These are phyloP conservation scores for Aspergillus homomorphus DNA, from an alignment of 495 filamentous ascomycete genomes.

Conservation along the genomic window DNA sequence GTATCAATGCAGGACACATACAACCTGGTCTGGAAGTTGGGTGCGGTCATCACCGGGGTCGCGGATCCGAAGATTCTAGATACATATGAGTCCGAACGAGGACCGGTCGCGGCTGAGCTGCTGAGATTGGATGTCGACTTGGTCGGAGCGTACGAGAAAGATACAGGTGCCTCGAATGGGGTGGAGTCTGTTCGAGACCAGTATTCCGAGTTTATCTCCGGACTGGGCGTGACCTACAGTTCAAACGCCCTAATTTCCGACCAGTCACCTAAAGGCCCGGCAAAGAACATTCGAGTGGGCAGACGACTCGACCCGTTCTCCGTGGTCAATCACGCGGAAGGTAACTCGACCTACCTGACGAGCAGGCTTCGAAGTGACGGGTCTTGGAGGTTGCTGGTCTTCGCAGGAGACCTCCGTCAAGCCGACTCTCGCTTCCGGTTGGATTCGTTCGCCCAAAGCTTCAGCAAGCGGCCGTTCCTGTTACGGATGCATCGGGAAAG, in stretches of 20 bases:
- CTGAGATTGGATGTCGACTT: slow-evolving; percentile 17
- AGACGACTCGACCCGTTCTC: slow-evolving; percentile 56
- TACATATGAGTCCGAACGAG: slow-evolving; percentile 32
- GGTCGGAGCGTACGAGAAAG: slow-evolving; percentile 16
- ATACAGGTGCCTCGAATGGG: background rate
- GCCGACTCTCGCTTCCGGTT: slow-evolving; percentile 4
- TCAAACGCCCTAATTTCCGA: slow-evolving; percentile 16
- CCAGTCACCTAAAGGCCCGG: slow-evolving; percentile 23
- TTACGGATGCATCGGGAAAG: background rate
- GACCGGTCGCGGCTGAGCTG: slow-evolving; percentile 24
- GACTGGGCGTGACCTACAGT: slow-evolving; percentile 21
- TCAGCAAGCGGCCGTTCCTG: slow-evolving; percentile 29
- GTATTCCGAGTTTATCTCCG: slow-evolving; percentile 21
- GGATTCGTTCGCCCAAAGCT: slow-evolving; percentile 5
- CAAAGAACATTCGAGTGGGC: slow-evolving; percentile 47
- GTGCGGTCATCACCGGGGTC: slow-evolving; percentile 29
- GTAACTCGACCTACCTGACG: slow-evolving; percentile 52
- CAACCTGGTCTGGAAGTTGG: slow-evolving; percentile 53
- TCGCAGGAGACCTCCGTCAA: slow-evolving; percentile 49
- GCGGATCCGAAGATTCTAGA: slow-evolving; percentile 30
- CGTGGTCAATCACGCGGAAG: slow-evolving; percentile 57
- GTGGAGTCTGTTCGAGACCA: slow-evolving; percentile 14
- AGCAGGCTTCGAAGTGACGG: slow-evolving; percentile 51
- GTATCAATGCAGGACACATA: slow-evolving; percentile 51
- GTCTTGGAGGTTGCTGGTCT: slow-evolving; percentile 59